Percentiles rank a stretch among this genome's conserved stretches.
These are phyloP conservation scores for Acacia pycnantha DNA, from an alignment of 331 rosid species.

Conservation along the genomic window DNA sequence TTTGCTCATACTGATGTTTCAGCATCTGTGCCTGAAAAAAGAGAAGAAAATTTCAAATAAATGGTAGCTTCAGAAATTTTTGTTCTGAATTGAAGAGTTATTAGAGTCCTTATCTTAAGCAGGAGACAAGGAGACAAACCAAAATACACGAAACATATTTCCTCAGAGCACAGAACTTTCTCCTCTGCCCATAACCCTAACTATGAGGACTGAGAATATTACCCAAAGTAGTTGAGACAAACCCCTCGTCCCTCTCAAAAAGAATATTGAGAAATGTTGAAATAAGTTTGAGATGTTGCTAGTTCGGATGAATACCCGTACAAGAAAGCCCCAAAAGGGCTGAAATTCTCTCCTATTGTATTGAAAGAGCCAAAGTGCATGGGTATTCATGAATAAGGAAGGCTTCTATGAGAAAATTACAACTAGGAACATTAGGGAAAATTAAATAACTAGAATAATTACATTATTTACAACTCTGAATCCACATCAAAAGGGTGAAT, in stretches of 20 bases:
- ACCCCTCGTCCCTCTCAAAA: background rate
- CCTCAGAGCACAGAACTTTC: background rate
- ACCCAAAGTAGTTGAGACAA: background rate
- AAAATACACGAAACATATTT: background rate
- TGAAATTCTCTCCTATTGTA: background rate
- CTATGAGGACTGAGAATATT: background rate
- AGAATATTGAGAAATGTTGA: background rate
- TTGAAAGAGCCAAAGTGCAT: background rate
- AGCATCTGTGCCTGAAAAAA: conserved; percentile 34
- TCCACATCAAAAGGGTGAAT: too few species aligned
- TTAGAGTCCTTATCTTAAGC: background rate
- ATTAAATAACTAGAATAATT: background rate
- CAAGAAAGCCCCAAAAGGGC: background rate
- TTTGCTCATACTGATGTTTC: conserved; percentile 42
- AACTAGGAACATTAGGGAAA: background rate
- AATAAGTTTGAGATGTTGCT: background rate
- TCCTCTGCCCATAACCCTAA: background rate
- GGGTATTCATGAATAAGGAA: background rate
- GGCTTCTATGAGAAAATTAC: background rate
- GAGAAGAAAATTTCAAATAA: background rate
- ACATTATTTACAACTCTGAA: background rate
- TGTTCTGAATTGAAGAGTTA: background rate
- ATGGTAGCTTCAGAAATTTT: background rate
- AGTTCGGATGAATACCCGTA: background rate
- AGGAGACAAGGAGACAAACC: conserved; percentile 1